Conservation (phyloP, 768 basidiomycete genomes). For the Pisolithus sp. region DNA sequence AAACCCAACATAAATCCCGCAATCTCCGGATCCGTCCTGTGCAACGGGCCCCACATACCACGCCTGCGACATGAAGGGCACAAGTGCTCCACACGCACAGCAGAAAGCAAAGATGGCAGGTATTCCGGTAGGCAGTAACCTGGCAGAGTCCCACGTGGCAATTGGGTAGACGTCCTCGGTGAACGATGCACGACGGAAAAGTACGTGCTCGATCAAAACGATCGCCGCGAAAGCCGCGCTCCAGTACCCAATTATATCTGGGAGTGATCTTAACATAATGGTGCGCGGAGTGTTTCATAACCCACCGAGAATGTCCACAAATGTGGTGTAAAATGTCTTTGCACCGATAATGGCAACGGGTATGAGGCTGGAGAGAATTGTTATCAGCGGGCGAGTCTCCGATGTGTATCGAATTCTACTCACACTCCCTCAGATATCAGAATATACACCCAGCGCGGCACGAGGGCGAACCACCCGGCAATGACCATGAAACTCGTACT, state of each 20-base stretch:
- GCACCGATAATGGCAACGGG: conserved; percentile 45
- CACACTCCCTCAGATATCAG: conserved; percentile 41
- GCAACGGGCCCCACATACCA: conserved; percentile 50
- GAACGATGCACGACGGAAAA: conserved; percentile 35
- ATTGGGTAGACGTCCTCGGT: conserved; percentile 30
- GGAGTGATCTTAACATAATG: not conserved
- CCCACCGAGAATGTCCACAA: conserved; percentile 37
- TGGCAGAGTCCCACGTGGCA: conserved; percentile 30
- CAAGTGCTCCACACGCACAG: conserved; percentile 33
- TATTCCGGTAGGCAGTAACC: conserved; percentile 33
- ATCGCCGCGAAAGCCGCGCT: conserved; percentile 31
- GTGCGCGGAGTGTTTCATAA: conserved; percentile 12
- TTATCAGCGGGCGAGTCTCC: not conserved
- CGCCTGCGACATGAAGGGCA: conserved; percentile 46
- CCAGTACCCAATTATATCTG: conserved; percentile 44
- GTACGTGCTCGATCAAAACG: conserved; percentile 37
- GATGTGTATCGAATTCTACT: conserved; percentile 8
- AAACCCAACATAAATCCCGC: conserved; percentile 39
- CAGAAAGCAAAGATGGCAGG: conserved; percentile 37
- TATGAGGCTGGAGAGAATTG: conserved; percentile 28
- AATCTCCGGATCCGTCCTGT: conserved; percentile 37
- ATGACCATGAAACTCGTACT: conserved; percentile 40
- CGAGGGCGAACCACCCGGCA: conserved; percentile 23
- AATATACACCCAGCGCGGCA: conserved; percentile 44
- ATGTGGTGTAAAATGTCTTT: conserved; percentile 37